Percentiles rank a stretch among this genome's conserved stretches.
Conservation (phyloP, 139 green algal genomes). For the Zygnema cylindricum region DNA sequence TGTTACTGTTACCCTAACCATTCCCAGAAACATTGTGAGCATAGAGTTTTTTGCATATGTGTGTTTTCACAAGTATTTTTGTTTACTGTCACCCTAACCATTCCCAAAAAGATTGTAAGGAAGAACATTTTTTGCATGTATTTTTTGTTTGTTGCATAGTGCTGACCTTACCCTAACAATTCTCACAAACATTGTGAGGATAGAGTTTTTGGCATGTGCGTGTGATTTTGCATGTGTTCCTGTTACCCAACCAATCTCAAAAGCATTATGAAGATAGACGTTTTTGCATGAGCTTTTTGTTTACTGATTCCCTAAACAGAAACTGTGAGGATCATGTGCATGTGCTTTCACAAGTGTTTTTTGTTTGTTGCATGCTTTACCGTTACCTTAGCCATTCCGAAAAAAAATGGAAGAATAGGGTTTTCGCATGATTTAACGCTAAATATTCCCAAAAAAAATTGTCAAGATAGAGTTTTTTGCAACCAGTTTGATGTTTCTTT, state of each 20-base stretch:
- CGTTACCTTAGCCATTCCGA: background rate
- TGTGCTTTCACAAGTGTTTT: background rate
- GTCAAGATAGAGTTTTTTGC: background rate
- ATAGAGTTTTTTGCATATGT: background rate
- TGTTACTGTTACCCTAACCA: background rate
- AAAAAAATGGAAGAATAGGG: background rate
- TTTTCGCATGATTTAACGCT: background rate
- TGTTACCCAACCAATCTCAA: too few species aligned
- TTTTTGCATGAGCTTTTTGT: too few species aligned
- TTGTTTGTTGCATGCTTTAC: background rate
- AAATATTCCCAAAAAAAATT: background rate
- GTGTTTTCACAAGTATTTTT: background rate
- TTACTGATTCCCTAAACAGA: background rate
- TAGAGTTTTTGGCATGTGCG: background rate
- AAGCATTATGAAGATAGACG: too few species aligned
- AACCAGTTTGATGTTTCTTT: background rate
- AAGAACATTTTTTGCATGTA: background rate
- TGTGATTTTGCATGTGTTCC: too few species aligned
- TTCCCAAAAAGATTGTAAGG: background rate
- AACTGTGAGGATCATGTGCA: background rate
- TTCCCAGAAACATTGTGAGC: background rate
- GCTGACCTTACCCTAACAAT: background rate
- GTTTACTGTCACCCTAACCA: background rate
- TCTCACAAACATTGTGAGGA: background rate
- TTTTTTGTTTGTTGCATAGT: background rate